Evolutionary conservation across 495 filamentous ascomycete genomes (phyloP).

Genomic region (Tuber calosporum): DNA sequence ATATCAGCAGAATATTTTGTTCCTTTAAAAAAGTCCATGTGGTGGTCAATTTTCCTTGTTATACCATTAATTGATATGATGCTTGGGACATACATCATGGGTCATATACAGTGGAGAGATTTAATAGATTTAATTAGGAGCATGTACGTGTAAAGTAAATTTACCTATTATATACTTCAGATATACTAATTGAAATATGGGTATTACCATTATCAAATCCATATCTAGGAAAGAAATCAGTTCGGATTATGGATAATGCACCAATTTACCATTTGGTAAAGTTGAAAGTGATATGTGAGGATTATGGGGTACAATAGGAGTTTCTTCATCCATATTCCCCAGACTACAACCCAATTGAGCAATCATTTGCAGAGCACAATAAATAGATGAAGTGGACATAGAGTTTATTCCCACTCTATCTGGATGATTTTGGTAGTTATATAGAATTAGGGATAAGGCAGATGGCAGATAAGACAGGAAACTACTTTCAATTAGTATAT

Average conservation of each 20-base stretch:
- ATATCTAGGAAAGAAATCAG: constrained; percentile 3
- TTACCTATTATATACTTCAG: no score
- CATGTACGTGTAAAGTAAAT: not conserved
- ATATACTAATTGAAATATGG: constrained; percentile 1
- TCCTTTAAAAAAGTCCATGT: not conserved
- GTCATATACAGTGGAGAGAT: not conserved
- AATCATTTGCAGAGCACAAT: constrained; percentile 6
- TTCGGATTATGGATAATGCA: constrained; percentile 8
- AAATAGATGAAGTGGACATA: not conserved
- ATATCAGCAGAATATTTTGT: not conserved
- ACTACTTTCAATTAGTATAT: no score
- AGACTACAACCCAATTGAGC: constrained; percentile 11
- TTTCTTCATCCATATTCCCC: constrained; percentile 6
- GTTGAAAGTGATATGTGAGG: not conserved
- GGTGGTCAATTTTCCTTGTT: constrained; percentile 6
- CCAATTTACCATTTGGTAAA: not conserved
- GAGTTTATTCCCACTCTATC: not conserved
- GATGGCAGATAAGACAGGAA: no score
- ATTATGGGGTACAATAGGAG: not conserved
- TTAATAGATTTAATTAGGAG: not conserved
- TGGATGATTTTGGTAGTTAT: constrained; percentile 1
- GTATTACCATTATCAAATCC: not conserved
- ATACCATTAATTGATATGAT: constrained; percentile 2
- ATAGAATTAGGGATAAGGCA: not conserved
- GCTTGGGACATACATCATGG: not conserved